Conservation (phyloP, 805 yeast genomes). For the Yamadazyma phyllophila region DNA sequence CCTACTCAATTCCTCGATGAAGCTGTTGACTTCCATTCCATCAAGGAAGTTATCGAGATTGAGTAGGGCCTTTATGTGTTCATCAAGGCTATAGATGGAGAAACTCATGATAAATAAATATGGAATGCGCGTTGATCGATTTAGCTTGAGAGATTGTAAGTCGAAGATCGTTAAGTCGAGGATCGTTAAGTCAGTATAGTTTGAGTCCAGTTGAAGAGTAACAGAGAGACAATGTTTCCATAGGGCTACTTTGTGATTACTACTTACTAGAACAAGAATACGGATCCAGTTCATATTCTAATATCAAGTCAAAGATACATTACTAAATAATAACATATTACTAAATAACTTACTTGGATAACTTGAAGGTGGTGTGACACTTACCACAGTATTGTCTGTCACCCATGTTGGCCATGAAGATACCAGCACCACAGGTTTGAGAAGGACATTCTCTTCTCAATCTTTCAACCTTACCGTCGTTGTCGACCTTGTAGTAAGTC, state of each 20-base stretch:
- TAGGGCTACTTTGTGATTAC: no score
- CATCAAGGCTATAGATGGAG: slow-evolving; percentile 60
- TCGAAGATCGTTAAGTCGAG: no score
- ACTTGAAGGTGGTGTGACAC: slow-evolving; percentile 93
- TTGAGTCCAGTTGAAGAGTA: neutral
- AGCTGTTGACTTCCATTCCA: slow-evolving; percentile 72
- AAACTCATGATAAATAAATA: slow-evolving; percentile 31
- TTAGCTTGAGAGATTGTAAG: neutral
- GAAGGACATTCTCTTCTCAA: slow-evolving; percentile 97
- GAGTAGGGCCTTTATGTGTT: slow-evolving; percentile 54
- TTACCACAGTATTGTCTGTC: slow-evolving; percentile 99
- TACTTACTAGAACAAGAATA: no score
- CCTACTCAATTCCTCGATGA: slow-evolving; percentile 74
- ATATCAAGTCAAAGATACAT: neutral
- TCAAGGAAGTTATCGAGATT: slow-evolving; percentile 62
- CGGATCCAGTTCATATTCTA: no score
- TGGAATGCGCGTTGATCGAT: neutral
- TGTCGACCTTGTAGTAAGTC: slow-evolving; percentile 98
- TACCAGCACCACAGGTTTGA: slow-evolving; percentile 96
- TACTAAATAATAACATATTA: neutral
- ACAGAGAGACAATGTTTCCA: no score
- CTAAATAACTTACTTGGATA: slow-evolving; percentile 10
- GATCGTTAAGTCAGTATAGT: no score
- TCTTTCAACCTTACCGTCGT: slow-evolving; percentile 97
- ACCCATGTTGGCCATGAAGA: slow-evolving; percentile 98